A percentile compares a stretch with the other conserved stretches of the same genome.
Evolutionary conservation across 345 rosid genomes (phyloP).

Genomic region (Odontarrhena argentea): DNA sequence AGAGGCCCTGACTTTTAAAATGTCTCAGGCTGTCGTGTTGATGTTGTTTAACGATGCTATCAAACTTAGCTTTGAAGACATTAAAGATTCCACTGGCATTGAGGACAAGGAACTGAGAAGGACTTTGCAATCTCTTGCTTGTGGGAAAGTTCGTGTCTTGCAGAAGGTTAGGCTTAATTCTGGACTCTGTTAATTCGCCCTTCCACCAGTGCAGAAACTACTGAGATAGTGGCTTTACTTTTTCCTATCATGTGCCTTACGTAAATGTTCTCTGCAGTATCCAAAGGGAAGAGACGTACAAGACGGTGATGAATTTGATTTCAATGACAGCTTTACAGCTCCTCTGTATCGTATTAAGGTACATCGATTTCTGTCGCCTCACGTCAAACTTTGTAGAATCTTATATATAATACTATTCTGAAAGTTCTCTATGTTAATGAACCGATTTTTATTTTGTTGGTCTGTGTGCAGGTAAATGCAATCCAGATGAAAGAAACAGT

Average conservation of each 20-base stretch:
- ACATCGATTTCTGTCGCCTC: not conserved
- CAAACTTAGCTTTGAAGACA: conserved; percentile 88
- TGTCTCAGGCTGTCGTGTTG: conserved; percentile 84
- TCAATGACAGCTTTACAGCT: conserved; percentile 79
- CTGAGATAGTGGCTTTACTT: not conserved
- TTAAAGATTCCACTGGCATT: conserved; percentile 86
- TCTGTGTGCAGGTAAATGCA: conserved; percentile 81
- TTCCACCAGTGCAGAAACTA: conserved; percentile 16
- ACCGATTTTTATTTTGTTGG: conserved; percentile 5
- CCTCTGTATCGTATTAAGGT: conserved; percentile 94
- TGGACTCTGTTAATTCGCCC: conserved; percentile 1
- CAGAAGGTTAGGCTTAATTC: conserved; percentile 59
- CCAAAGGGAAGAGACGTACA: conserved; percentile 97
- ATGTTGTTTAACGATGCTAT: conserved; percentile 96
- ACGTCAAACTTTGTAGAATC: conserved; percentile 8
- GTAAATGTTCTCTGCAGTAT: conserved; percentile 46
- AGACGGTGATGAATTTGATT: conserved; percentile 81
- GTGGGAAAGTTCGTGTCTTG: conserved; percentile 95
- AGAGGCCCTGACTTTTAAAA: conserved; percentile 12
- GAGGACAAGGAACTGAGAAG: conserved; percentile 95
- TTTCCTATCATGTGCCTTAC: not conserved
- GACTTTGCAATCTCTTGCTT: conserved; percentile 95
- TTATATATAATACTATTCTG: not conserved
- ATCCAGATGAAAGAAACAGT: conserved; percentile 99
- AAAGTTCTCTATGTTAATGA: not conserved